Conservation (phyloP, 106 monocot species). For the Posidonia australis region DNA sequence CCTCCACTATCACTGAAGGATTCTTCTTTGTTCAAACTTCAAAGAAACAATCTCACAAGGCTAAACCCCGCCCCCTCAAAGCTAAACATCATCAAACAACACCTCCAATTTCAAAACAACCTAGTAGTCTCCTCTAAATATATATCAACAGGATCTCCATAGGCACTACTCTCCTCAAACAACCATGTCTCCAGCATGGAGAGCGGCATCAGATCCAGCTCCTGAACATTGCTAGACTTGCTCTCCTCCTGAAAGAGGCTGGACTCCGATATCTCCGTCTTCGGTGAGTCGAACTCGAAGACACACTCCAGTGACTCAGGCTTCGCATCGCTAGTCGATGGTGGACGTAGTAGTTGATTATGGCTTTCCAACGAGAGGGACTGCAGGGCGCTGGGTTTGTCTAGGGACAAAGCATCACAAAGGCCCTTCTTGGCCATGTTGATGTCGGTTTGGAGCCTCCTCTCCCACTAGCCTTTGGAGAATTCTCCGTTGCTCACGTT, state of each 20-base stretch:
- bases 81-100: too few relatives aligned
- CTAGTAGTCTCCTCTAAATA: background rate
- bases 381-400: background rate
- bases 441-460: constrained; percentile 13
- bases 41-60: too few relatives aligned
- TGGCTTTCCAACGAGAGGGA: too few relatives aligned
- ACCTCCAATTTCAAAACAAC: too few relatives aligned
- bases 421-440: constrained; percentile 10
- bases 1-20: too few relatives aligned
- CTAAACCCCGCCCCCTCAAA: too few relatives aligned
- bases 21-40: too few relatives aligned
- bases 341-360: background rate
- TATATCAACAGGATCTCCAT: background rate
- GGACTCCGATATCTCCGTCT: background rate
- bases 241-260: too few relatives aligned
- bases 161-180: constrained; percentile 17
- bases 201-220: constrained; percentile 2
- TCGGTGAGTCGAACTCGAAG: constrained; percentile 5
- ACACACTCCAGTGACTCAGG: constrained; percentile 9
- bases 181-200: constrained; percentile 32
- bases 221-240: constrained; percentile 2
- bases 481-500: background rate
- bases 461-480: constrained; percentile 48
- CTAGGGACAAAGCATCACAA: constrained; percentile 2
- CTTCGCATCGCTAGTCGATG: constrained; percentile 4